A percentile compares a stretch with the other conserved stretches of the same genome.
Evolutionary conservation across 164 flowering plant species (phyloP).

Genomic region (Sedum album): DNA sequence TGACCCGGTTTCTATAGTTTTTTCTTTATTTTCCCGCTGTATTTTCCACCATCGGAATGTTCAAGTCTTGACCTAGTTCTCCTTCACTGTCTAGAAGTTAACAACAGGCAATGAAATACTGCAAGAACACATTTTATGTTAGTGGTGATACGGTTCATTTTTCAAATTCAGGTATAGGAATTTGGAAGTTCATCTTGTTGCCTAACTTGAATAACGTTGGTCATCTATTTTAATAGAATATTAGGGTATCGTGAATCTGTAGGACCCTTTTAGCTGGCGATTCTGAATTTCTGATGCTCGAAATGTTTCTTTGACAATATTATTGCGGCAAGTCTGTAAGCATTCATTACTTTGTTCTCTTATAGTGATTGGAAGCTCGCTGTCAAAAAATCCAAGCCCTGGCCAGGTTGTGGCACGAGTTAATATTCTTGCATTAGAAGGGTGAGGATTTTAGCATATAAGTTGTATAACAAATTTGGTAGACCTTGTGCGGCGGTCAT

Average conservation of each 20-base stretch:
- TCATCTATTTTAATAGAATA: neutral
- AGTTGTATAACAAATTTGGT: slow-evolving; percentile 10
- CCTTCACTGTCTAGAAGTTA: neutral
- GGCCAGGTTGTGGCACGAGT: slow-evolving; percentile 94
- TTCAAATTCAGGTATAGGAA: neutral
- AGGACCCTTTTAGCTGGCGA: neutral
- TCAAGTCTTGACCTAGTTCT: neutral
- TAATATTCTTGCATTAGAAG: slow-evolving; percentile 80
- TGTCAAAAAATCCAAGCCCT: slow-evolving; percentile 62
- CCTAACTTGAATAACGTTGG: neutral
- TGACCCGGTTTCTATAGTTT: neutral
- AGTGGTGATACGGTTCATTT: neutral
- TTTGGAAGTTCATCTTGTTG: neutral
- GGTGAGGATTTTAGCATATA: slow-evolving; percentile 51
- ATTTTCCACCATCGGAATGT: neutral
- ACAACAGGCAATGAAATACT: neutral
- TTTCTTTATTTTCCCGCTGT: neutral
- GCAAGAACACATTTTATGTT: neutral
- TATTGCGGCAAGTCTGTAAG: slow-evolving; percentile 6
- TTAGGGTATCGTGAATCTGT: neutral
- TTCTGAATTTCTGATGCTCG: too few relatives aligned
- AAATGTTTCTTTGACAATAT: neutral
- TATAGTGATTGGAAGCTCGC: slow-evolving; percentile 84
- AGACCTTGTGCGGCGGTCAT: neutral
- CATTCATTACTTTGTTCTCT: slow-evolving; percentile 6